Percentiles rank a stretch among this genome's conserved stretches.
These are phyloP conservation scores for Onygenales sp. DNA, from an alignment of 2,329 filamentous ascomycete genomes.

Conservation along the genomic window DNA sequence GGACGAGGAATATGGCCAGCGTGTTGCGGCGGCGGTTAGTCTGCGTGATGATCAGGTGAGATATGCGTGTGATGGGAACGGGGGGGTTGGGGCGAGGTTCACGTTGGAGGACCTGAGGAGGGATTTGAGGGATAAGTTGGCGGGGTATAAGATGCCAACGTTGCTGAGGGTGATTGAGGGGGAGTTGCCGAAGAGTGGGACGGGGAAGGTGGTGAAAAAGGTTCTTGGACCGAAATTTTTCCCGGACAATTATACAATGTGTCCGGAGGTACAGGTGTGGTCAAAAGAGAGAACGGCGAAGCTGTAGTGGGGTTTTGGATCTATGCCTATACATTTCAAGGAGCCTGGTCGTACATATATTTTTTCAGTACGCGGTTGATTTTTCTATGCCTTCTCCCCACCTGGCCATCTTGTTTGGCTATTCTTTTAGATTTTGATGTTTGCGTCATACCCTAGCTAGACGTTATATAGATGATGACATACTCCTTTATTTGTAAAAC, in stretches of 20 bases:
- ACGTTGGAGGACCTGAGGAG: constrained; percentile 6
- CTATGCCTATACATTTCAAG: neutral
- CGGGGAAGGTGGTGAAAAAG: constrained; percentile 45
- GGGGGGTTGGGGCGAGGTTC: neutral
- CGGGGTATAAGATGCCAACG: constrained; percentile 12
- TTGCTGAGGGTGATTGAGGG: constrained; percentile 22
- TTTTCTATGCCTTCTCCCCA: too few species aligned
- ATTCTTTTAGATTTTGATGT: too few species aligned
- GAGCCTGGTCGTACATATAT: neutral
- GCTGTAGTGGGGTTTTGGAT: neutral
- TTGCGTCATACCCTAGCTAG: too few species aligned
- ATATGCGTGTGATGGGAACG: constrained; percentile 6
- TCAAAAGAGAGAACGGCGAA: constrained; percentile 4
- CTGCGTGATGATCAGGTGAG: constrained; percentile 9
- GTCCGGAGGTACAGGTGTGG: constrained; percentile 19
- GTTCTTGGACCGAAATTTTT: constrained; percentile 32
- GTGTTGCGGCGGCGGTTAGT: constrained; percentile 7
- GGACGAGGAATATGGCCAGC: constrained; percentile 10
- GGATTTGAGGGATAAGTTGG: constrained; percentile 7
- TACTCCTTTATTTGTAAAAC: too few species aligned
- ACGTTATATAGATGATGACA: too few species aligned
- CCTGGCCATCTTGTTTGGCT: too few species aligned
- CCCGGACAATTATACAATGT: constrained; percentile 15
- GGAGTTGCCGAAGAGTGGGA: constrained; percentile 41
- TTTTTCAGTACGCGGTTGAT: too few species aligned